phyloP scores from a whole-genome alignment of 1,284 basidiomycete genomes.

The Abortiporus biennis region DNA sequence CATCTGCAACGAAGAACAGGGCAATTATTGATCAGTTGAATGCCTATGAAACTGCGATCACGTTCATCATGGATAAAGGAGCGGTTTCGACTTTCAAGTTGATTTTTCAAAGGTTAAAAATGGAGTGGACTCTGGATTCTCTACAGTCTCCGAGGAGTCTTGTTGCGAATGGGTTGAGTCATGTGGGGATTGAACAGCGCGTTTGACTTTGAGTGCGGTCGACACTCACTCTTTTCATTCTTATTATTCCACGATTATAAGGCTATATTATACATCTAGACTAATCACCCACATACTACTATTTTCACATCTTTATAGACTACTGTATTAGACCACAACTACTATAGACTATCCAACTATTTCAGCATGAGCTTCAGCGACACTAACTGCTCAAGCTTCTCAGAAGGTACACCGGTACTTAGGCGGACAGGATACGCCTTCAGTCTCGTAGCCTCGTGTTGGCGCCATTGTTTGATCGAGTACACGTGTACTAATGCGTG shows the following conservation, averaged over 20 bases:
- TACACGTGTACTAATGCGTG: no score
- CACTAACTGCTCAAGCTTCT: no score
- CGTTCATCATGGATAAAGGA: slow-evolving; percentile 85
- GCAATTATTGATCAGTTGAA: slow-evolving; percentile 9
- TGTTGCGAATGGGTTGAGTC: not conserved
- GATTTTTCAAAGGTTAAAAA: slow-evolving; percentile 65
- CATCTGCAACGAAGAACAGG: slow-evolving; percentile 2
- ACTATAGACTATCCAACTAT: no score
- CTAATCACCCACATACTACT: not conserved
- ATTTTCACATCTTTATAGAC: not conserved
- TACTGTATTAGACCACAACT: not conserved
- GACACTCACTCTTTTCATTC: not conserved
- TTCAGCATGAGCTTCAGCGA: no score
- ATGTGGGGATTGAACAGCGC: not conserved
- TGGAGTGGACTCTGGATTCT: slow-evolving; percentile 51
- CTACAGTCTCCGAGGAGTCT: slow-evolving; percentile 20
- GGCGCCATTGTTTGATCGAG: no score
- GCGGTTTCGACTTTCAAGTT: slow-evolving; percentile 76
- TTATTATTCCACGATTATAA: not conserved
- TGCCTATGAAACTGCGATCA: slow-evolving; percentile 26
- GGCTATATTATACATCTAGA: not conserved
- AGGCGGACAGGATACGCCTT: no score
- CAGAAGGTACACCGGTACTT: no score
- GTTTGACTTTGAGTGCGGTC: not conserved
- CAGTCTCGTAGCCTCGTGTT: no score